Conservation (phyloP, 2,329 filamentous ascomycete species). For the Lachnellula subtilissima region DNA sequence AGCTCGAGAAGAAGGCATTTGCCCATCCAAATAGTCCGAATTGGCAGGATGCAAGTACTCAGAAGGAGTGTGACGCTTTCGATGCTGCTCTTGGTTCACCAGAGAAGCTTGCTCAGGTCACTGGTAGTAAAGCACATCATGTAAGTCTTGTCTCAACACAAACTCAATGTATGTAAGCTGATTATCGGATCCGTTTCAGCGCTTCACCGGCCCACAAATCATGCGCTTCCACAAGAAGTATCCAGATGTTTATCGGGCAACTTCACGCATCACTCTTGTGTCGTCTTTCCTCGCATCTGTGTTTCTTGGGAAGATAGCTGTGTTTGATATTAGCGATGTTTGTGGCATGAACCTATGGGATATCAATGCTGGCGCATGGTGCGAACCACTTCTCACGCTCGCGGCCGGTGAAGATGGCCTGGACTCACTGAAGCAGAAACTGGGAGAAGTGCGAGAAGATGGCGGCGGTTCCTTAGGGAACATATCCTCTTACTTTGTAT, state of each 20-base stretch:
- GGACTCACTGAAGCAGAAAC: conserved; percentile 65
- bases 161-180: conserved; percentile 5
- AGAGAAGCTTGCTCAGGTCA: conserved; percentile 68
- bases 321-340: conserved; percentile 89
- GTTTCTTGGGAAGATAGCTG: conserved; percentile 78
- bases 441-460: conserved; percentile 75
- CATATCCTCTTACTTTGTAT: conserved; percentile 73
- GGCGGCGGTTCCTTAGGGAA: conserved; percentile 73
- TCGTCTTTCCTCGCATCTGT: conserved; percentile 93
- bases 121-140: conserved; percentile 92
- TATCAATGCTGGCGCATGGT: conserved; percentile 68
- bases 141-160: conserved; percentile 45
- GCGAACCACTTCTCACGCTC: conserved; percentile 68
- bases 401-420: conserved; percentile 57
- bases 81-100: conserved; percentile 65
- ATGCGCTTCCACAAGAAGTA: conserved; percentile 77
- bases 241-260: conserved; percentile 74
- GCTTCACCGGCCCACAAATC: conserved; percentile 97
- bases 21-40: conserved; percentile 87
- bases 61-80: conserved; percentile 85
- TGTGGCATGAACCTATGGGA: conserved; percentile 98
- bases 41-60: conserved; percentile 97
- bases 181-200: conserved; percentile 41
- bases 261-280: conserved; percentile 83
- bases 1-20: conserved; percentile 64